Evolutionary conservation across 176 grass and related monocot species (phyloP).

Genomic region (Lolium multiflorum): DNA sequence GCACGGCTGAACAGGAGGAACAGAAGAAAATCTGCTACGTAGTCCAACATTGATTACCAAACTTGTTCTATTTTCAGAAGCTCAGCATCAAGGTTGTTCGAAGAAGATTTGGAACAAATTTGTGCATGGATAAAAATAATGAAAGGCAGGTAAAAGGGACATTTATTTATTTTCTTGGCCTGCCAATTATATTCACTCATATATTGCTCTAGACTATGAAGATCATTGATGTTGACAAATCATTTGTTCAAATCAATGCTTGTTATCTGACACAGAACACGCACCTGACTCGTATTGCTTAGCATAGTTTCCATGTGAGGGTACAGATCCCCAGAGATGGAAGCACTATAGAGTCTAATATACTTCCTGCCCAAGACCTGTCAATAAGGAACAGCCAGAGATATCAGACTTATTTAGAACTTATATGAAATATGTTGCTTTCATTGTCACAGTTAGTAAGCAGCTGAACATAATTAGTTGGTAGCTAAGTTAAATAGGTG

Average conservation of each 20-base stretch:
- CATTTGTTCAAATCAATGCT: background rate
- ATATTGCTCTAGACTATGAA: background rate
- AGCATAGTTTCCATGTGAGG: conserved; percentile 78
- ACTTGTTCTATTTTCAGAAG: conserved; percentile 28
- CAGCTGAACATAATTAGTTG: no score
- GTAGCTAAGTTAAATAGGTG: background rate
- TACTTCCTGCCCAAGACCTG: conserved; percentile 97
- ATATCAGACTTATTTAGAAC: conserved; percentile 28
- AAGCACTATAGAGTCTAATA: conserved; percentile 86
- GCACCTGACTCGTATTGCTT: conserved; percentile 82
- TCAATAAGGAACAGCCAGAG: conserved; percentile 33
- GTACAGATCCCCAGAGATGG: conserved; percentile 61
- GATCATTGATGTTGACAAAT: background rate
- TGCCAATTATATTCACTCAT: conserved; percentile 32
- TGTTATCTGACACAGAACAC: conserved; percentile 39
- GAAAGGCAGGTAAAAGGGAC: background rate
- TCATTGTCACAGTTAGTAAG: background rate
- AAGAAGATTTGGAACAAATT: conserved; percentile 13
- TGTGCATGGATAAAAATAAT: background rate
- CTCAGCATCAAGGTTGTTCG: conserved; percentile 1
- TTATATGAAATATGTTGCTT: background rate
- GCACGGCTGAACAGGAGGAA: background rate
- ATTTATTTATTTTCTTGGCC: background rate
- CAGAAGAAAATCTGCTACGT: conserved; percentile 15
- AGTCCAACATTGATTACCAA: conserved; percentile 11